Conservation (phyloP, 208 protist genomes). For the Wallacemonas sp. region DNA sequence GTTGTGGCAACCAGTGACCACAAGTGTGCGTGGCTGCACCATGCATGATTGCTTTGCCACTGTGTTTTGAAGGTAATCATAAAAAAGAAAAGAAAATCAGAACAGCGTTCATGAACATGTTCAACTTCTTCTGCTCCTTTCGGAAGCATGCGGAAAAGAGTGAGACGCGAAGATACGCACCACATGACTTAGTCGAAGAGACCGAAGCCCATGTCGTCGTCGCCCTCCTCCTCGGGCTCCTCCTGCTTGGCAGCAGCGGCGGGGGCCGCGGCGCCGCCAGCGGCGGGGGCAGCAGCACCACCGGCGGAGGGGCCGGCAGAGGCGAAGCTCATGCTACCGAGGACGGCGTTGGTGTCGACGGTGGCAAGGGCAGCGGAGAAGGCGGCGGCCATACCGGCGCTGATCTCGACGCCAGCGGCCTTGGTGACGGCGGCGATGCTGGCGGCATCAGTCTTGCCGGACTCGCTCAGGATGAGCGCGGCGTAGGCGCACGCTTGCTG, state of each 20-base stretch:
- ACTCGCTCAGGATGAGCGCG: slow-evolving; percentile 93
- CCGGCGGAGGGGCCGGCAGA: slow-evolving; percentile 46
- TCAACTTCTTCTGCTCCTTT: not conserved
- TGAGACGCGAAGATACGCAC: not conserved
- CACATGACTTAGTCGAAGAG: slow-evolving; percentile 84
- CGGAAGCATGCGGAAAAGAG: not conserved
- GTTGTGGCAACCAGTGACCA: too few relatives aligned
- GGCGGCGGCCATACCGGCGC: slow-evolving; percentile 69
- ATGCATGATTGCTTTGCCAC: too few relatives aligned
- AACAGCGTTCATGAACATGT: slow-evolving; percentile 2
- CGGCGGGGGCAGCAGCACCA: slow-evolving; percentile 40
- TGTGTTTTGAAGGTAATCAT: not conserved
- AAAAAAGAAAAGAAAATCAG: slow-evolving; percentile 12
- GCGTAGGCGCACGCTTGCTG: slow-evolving; percentile 96
- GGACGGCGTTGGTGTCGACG: slow-evolving; percentile 65
- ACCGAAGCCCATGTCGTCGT: slow-evolving; percentile 90
- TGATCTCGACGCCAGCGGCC: slow-evolving; percentile 79
- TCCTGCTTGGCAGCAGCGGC: slow-evolving; percentile 50
- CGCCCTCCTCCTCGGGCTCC: slow-evolving; percentile 76
- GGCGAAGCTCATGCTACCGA: slow-evolving; percentile 72
- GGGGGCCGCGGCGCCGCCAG: slow-evolving; percentile 36
- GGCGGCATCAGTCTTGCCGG: slow-evolving; percentile 77
- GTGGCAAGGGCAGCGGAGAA: slow-evolving; percentile 60
- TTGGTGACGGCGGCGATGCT: slow-evolving; percentile 67
- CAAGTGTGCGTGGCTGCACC: too few relatives aligned